Conservation (phyloP, 2,329 filamentous ascomycete genomes). For the Falciphora oryzae region DNA sequence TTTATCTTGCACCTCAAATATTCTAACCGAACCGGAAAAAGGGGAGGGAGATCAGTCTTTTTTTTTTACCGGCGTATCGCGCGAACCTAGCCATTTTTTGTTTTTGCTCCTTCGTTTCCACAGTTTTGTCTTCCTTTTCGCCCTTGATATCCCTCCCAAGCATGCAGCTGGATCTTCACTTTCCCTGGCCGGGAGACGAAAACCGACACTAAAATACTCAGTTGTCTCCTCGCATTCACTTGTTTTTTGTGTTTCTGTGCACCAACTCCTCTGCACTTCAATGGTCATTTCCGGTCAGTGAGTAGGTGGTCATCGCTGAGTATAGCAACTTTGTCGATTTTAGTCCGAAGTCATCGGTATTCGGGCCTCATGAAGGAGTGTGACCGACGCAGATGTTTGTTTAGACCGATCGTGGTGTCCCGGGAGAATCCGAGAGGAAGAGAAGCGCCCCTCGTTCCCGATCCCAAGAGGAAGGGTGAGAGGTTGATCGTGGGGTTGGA, state of each 20-base stretch:
- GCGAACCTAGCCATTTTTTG: not conserved
- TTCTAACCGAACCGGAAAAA: not conserved
- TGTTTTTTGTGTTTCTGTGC: too few relatives aligned
- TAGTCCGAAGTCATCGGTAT: too few relatives aligned
- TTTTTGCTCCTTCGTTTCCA: not conserved
- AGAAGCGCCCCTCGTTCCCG: not conserved
- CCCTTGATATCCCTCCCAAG: not conserved
- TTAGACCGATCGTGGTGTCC: too few relatives aligned
- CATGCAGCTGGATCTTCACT: not conserved
- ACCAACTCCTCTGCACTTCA: too few relatives aligned
- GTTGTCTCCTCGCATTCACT: not conserved
- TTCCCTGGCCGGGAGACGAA: not conserved
- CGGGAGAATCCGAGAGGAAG: not conserved
- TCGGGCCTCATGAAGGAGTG: too few relatives aligned
- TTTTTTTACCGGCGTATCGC: not conserved
- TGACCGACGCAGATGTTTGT: too few relatives aligned
- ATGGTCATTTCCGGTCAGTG: too few relatives aligned
- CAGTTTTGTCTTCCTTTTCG: not conserved
- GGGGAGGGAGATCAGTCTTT: not conserved
- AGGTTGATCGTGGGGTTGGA: not conserved
- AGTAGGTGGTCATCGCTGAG: too few relatives aligned
- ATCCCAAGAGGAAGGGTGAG: not conserved
- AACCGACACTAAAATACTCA: not conserved
- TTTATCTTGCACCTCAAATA: not conserved
- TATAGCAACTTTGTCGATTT: too few relatives aligned